Base-by-base conservation (phyloP, 2,329 filamentous ascomycete species). In the Dothistroma pini region DNA sequence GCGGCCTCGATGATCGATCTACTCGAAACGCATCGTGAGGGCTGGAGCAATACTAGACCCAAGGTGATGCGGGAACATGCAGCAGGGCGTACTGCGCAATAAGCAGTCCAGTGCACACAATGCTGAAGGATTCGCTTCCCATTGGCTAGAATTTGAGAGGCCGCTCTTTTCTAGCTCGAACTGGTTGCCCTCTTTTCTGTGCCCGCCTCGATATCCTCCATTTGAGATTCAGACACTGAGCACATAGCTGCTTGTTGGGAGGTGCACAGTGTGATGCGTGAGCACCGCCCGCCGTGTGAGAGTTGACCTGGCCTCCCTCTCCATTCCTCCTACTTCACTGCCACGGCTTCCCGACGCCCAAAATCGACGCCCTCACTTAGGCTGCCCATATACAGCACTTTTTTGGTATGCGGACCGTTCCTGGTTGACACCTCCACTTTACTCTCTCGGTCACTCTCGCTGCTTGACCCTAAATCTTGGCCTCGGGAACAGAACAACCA, bases 101-200 rank as follows among this genome's bases (percentile, higher is more conserved):
- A 41, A 29, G 56, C 57, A 54, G 63, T 44, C 54, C 56, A 63
- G 47, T 63, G 21, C 54, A 52, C 61, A 63, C 49, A 47, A 56
- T 56, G 56, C 11, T 21, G 22, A 25, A 29, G 48, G 48, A 29
- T 12, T 14, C 29, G 29, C 38, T 14, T 44, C 7, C 7, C 12
- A 14, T 44, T 29, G 25, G 25, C 25, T 29, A 6, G 6, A 29
- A 29, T 29, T 2, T 29, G 25, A n/a, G 25, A 29, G 3, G 25
- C 25, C 25, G 2, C 25, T 29, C n/a, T 29, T 29, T 29, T 6
- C 25, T 29, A 29, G 25, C 25, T 29, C 25, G 25, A 57, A 57
- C 56, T 57, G 57, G 55, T 63, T 60, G 58, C 61, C 61, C 60
- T 61, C 58, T 48, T 58, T 29, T 51, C 21, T 5, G 25, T 29